Percentiles rank a stretch among this genome's conserved stretches.
phyloP scores from a whole-genome alignment of 768 basidiomycete genomes.

The Boletus rex-veris region DNA sequence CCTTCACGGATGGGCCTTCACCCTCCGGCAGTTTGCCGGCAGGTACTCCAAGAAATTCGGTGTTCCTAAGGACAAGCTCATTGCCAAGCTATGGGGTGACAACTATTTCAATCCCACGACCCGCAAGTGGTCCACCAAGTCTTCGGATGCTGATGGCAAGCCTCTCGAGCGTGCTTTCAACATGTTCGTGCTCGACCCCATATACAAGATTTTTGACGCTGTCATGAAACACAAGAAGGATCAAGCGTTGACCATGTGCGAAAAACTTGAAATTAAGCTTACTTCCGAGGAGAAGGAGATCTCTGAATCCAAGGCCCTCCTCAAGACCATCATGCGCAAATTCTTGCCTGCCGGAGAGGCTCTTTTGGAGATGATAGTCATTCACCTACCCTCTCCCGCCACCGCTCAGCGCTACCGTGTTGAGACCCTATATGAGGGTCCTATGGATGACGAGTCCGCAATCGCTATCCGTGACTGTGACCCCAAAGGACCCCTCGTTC shows the following conservation, averaged over 20 bases:
- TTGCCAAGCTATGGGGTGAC: slow-evolving; percentile 97
- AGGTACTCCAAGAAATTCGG: slow-evolving; percentile 98
- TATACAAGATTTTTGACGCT: slow-evolving; percentile 96
- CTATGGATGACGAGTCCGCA: slow-evolving; percentile 99
- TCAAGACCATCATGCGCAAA: slow-evolving; percentile 98
- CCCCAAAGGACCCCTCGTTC: slow-evolving; percentile 91
- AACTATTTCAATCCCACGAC: slow-evolving; percentile 98
- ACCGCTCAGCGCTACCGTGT: slow-evolving; percentile 99
- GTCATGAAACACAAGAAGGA: slow-evolving; percentile 99
- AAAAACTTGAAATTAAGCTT: slow-evolving; percentile 95
- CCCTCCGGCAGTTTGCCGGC: slow-evolving; percentile 92
- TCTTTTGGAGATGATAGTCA: slow-evolving; percentile 99
- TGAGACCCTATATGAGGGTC: slow-evolving; percentile 99
- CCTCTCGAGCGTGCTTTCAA: slow-evolving; percentile 98
- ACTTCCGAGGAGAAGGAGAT: slow-evolving; percentile 84
- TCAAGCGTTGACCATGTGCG: slow-evolving; percentile 73
- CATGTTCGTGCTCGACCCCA: slow-evolving; percentile 96
- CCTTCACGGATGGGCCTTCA: slow-evolving; percentile 99
- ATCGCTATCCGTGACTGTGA: slow-evolving; percentile 98
- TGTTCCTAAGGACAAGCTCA: slow-evolving; percentile 98
- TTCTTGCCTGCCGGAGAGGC: slow-evolving; percentile 99
- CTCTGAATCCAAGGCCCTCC: slow-evolving; percentile 84
- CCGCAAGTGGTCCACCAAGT: slow-evolving; percentile 90
- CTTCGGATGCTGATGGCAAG: slow-evolving; percentile 75
- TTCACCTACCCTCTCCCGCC: slow-evolving; percentile 95